phyloP scores from a whole-genome alignment of 2,329 filamentous ascomycete genomes.

The Ceratocystis lukuohia region DNA sequence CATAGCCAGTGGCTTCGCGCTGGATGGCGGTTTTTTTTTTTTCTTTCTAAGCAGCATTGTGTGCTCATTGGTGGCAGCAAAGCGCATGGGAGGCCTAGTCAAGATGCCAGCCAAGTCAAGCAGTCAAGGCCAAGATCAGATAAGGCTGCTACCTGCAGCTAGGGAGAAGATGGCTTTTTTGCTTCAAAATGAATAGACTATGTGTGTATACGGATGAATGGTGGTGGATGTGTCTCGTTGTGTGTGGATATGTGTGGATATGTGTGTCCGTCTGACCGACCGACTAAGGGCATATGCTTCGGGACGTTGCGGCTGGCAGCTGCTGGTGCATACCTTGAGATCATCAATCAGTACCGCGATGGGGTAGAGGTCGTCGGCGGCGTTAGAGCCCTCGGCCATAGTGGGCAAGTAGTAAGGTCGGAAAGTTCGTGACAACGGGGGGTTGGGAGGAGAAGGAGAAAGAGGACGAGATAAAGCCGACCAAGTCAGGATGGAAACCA shows the following conservation, averaged over 20 bases:
- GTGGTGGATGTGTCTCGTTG: neutral
- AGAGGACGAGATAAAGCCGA: conserved; percentile 9
- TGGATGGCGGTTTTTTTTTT: neutral
- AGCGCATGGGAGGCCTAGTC: neutral
- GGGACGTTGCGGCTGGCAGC: neutral
- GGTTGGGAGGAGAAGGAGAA: conserved; percentile 2
- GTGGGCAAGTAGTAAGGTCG: conserved; percentile 26
- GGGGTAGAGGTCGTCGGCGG: conserved; percentile 97
- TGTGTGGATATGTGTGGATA: neutral
- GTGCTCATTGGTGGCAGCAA: neutral
- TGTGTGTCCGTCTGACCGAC: neutral
- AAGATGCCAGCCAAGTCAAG: no score
- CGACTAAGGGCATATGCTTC: neutral
- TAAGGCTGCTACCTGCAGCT: no score
- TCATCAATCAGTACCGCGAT: conserved; percentile 99
- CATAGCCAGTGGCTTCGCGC: neutral
- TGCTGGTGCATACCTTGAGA: conserved; percentile 59
- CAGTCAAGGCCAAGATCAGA: no score
- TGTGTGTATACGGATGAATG: neutral
- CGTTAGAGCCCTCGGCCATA: conserved; percentile 81
- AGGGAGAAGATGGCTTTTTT: no score
- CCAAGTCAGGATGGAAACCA: conserved; percentile 1
- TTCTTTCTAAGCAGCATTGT: neutral
- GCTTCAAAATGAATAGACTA: no score
- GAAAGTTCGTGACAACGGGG: conserved; percentile 3